phyloP scores from a whole-genome alignment of 2,329 filamentous ascomycete species.

The Alternaria arborescens region DNA sequence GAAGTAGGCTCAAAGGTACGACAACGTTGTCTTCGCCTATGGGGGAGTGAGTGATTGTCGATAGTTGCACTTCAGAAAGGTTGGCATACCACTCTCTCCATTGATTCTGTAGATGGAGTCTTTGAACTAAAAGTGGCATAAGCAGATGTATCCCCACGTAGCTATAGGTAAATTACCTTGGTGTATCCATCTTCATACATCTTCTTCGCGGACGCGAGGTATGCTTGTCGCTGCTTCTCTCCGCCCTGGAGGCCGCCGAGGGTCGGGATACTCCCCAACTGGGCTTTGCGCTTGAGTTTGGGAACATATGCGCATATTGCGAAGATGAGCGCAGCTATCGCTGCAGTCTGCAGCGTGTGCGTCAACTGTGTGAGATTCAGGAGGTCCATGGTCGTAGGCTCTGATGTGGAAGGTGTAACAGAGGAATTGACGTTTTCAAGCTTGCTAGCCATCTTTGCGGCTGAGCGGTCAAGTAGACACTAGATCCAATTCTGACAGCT shows the following conservation, averaged over 20 bases:
- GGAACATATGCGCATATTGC: constrained; percentile 31
- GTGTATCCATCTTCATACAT: constrained; percentile 42
- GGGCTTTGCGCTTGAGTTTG: constrained; percentile 29
- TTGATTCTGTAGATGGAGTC: constrained; percentile 35
- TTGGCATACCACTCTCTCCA: constrained; percentile 26
- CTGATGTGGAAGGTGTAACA: neutral
- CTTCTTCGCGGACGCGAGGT: constrained; percentile 31
- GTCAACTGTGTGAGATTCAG: constrained; percentile 26
- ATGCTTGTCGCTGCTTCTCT: constrained; percentile 36
- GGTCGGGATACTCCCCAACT: constrained; percentile 39
- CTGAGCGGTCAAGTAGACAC: neutral
- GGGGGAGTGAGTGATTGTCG: constrained; percentile 15
- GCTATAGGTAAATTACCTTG: constrained; percentile 24
- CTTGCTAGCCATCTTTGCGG: constrained; percentile 2
- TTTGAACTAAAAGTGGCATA: constrained; percentile 38
- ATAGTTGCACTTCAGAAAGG: neutral
- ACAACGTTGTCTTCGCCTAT: constrained; percentile 38
- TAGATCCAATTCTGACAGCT: neutral
- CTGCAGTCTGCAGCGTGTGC: constrained; percentile 35
- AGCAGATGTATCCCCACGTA: neutral
- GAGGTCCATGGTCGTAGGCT: constrained; percentile 26
- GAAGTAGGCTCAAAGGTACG: constrained; percentile 38
- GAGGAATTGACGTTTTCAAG: constrained; percentile 1
- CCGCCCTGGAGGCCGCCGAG: constrained; percentile 17
- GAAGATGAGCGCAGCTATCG: constrained; percentile 37